Percentiles rank a stretch among this genome's conserved stretches.
Conservation (phyloP, 257 asterid species). For the Solanum tarapatanum region DNA sequence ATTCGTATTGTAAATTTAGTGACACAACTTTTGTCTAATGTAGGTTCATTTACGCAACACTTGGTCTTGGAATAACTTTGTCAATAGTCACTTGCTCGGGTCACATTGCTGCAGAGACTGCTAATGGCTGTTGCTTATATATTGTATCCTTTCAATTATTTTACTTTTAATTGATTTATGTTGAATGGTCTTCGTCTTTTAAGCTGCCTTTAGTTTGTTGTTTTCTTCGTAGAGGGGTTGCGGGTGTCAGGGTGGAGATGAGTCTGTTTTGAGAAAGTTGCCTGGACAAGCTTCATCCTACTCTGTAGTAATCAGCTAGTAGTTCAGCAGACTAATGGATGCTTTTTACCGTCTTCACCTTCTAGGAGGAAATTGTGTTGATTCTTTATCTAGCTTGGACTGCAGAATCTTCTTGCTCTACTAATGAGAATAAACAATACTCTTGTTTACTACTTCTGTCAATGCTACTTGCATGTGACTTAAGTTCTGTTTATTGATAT, state of each 20-base stretch:
- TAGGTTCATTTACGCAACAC: conserved; percentile 58
- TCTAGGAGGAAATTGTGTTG: neutral
- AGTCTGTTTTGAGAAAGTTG: neutral
- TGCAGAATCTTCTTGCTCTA: neutral
- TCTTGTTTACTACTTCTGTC: neutral
- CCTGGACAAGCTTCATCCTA: neutral
- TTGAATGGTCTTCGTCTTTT: neutral
- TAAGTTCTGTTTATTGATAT: neutral
- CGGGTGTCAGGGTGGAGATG: neutral
- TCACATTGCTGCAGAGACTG: conserved; percentile 63
- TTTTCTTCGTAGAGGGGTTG: neutral
- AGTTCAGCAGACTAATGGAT: neutral
- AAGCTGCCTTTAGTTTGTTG: neutral
- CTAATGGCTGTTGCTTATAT: conserved; percentile 52
- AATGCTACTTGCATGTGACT: neutral
- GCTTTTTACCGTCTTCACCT: neutral
- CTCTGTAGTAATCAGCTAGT: neutral
- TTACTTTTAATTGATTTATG: neutral
- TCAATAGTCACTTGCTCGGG: conserved; percentile 48
- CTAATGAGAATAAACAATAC: neutral
- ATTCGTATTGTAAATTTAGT: neutral
- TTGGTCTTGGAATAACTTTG: conserved; percentile 45
- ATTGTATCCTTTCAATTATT: conserved; percentile 39
- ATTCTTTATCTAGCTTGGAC: neutral
- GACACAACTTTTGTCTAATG: neutral